Evolutionary conservation across 2,329 filamentous ascomycete species (phyloP).

Genomic region (Pyricularia sp.): DNA sequence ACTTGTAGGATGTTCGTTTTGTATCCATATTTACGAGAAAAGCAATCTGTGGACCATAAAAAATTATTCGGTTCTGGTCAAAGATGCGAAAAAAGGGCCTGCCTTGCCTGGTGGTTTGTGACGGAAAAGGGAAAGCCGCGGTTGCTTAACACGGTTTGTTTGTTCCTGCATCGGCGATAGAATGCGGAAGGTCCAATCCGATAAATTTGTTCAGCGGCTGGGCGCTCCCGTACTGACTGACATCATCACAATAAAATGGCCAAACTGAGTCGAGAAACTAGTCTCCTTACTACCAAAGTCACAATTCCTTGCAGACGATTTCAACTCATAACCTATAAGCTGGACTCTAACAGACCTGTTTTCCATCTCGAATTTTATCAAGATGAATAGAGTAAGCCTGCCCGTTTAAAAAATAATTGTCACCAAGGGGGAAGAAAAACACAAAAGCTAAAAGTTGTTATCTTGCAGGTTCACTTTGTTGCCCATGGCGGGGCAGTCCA

Average conservation of each 20-base stretch:
- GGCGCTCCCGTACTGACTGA: neutral
- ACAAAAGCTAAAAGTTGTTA: neutral
- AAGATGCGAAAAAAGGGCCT: too few species aligned
- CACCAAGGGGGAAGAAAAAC: neutral
- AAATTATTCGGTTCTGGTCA: too few species aligned
- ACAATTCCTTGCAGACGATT: neutral
- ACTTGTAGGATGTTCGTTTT: too few species aligned
- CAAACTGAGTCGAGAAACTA: neutral
- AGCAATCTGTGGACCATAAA: too few species aligned
- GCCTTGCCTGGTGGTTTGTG: too few species aligned
- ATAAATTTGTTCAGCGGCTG: too few species aligned
- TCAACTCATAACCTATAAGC: neutral
- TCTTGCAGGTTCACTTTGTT: slow-evolving; percentile 42
- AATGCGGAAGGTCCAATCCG: too few species aligned
- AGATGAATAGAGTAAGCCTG: slow-evolving; percentile 9
- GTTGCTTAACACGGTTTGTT: too few species aligned
- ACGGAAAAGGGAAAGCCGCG: too few species aligned
- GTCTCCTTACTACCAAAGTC: neutral
- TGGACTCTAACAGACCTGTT: neutral
- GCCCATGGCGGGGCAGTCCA: slow-evolving; percentile 55
- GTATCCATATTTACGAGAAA: too few species aligned
- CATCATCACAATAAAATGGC: neutral
- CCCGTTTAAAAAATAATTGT: neutral
- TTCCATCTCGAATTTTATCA: slow-evolving; percentile 3
- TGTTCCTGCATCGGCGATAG: too few species aligned